Conservation (phyloP, 1,139 yeast species). For the Magnusiomyces suaveolens region DNA sequence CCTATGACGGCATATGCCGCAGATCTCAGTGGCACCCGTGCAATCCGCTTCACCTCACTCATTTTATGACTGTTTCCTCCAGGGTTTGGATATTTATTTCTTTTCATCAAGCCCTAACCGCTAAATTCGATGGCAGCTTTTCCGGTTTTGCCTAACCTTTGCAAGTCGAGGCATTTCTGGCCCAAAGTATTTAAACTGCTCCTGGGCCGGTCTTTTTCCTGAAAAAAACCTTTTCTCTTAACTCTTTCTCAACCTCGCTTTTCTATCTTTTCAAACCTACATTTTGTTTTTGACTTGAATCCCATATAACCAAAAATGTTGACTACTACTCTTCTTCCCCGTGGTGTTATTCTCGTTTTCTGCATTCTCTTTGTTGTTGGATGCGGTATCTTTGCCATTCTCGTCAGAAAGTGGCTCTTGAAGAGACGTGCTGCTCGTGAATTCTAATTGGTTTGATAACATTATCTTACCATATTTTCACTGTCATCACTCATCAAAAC, state of each 20-base stretch:
- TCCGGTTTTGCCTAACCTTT: no score
- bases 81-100: neutral
- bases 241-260: neutral
- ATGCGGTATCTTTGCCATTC: neutral
- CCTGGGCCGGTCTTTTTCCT: neutral
- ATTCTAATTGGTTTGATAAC: neutral
- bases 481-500: neutral
- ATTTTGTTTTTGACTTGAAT: no score
- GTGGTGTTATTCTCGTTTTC: constrained; percentile 46
- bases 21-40: neutral
- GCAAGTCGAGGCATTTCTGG: neutral
- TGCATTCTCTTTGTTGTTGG: constrained; percentile 35
- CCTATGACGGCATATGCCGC: no score
- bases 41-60: no score
- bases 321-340: constrained; percentile 37
- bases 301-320: neutral
- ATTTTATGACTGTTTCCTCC: neutral
- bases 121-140: no score
- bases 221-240: no score
- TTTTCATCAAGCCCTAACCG: neutral
- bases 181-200: neutral
- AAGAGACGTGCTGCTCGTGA: constrained; percentile 4
- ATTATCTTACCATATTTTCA: neutral
- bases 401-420: constrained; percentile 2
- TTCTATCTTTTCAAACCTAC: neutral